Evolutionary conservation across 305 asterid genomes (phyloP), one percentile per base, ranked within the genome.

Genomic region (Striga hermonthica): DNA sequence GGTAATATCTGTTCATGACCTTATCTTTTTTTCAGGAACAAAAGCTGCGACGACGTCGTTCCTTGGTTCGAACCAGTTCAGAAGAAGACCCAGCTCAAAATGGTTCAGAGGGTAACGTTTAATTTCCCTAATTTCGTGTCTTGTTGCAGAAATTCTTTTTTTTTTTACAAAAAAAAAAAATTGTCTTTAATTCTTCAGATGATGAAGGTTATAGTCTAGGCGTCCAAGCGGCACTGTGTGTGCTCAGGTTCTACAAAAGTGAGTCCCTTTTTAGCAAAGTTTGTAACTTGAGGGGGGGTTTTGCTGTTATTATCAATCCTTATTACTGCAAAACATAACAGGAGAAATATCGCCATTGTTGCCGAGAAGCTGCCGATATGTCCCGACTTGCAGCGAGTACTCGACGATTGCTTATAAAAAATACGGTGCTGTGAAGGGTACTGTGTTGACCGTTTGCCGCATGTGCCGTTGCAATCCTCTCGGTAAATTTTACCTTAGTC

Each of bases 331-430:
- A 9, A 14, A 60, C 70, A 52, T n/a, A 45, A 76, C 82, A 87
- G 98, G 96, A 60, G 98, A 92, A 77, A 89, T 92, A 59, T 92
- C 97, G 6, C 97, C 97, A 2, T 66, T 92, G 73, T 5, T 92
- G 78, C 98, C 96, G 5, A 92, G 74, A 0, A 87, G 97, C 70
- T 89, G 97, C 62, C 95, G 97, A 1, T 92, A 77, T 66, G 80
- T 87, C 62, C 98, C 98, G 35, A 87, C 95, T 0, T 92, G 98
- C 66, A 92, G 98, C 48, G 98, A 92, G 80, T 92, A 87, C 75
- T 89, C 97, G 38, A 89, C 83, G 96, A 87, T 87, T 72, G 93
- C 98, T 79, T 92, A 92, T 84, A 84, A 83, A 86, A 92, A 87
- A 72, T 92, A 89, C 69, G 98, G 98, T 64, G 76, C 84, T 69